phyloP scores from a whole-genome alignment of 345 rosid species.

The Brassica carinata region DNA sequence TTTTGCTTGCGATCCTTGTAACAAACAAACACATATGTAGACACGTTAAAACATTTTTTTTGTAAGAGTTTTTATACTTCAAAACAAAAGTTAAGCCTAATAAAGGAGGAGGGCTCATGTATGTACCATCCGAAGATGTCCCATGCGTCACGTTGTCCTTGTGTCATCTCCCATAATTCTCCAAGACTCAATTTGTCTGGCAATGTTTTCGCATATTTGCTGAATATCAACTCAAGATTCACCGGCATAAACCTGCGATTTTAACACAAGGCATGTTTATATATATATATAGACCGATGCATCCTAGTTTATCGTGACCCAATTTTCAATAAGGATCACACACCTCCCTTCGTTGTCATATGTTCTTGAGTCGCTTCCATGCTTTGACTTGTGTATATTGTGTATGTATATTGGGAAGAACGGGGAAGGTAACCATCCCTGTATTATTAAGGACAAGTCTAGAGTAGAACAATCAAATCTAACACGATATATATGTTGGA shows the following conservation, averaged over 20 bases:
- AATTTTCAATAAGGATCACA: no score
- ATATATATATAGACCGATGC: no score
- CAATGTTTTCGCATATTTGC: conserved; percentile 75
- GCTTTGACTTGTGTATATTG: conserved; percentile 84
- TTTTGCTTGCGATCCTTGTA: conserved; percentile 64
- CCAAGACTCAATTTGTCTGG: conserved; percentile 64
- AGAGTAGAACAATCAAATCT: background rate
- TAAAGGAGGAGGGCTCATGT: background rate
- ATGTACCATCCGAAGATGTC: conserved; percentile 74
- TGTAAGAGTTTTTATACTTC: no score
- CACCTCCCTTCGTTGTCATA: conserved; percentile 90
- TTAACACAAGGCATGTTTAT: no score
- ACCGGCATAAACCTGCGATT: conserved; percentile 60
- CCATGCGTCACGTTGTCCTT: conserved; percentile 57
- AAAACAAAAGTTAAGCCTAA: no score
- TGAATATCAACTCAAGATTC: conserved; percentile 65
- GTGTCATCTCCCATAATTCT: conserved; percentile 84
- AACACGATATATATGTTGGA: background rate
- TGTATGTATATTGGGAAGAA: conserved; percentile 72
- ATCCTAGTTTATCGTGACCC: no score
- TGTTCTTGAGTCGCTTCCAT: conserved; percentile 69
- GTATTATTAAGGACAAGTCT: background rate
- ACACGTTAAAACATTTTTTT: no score
- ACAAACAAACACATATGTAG: background rate
- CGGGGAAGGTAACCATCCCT: conserved; percentile 92